phyloP scores from a whole-genome alignment of 345 rosid species.

The Kandelia obovata region DNA sequence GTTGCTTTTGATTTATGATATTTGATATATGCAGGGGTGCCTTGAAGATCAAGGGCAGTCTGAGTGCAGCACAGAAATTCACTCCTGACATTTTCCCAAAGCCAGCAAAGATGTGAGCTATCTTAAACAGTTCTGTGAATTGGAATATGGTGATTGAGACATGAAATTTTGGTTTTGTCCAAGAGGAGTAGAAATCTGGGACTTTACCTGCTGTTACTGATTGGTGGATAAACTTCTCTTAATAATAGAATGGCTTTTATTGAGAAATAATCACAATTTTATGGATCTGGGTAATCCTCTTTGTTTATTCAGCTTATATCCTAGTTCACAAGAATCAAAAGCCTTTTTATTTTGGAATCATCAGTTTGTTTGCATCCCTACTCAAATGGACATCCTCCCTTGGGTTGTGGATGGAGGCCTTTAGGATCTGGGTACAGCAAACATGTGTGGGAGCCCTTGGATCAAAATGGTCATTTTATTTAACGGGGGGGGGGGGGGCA shows the following conservation, averaged over 20 bases:
- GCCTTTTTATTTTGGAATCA: too few relatives aligned
- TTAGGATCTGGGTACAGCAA: too few relatives aligned
- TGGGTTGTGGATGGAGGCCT: too few relatives aligned
- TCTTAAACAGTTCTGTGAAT: neutral
- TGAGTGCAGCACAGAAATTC: conserved; percentile 92
- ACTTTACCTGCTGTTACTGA: neutral
- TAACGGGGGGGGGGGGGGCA: too few relatives aligned
- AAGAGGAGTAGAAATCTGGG: neutral
- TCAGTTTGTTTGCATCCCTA: too few relatives aligned
- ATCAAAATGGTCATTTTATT: too few relatives aligned
- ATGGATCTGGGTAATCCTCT: neutral
- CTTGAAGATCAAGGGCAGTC: conserved; percentile 92
- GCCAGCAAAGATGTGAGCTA: conserved; percentile 76
- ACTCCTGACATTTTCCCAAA: conserved; percentile 97
- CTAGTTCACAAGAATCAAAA: too few relatives aligned
- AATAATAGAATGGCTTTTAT: neutral
- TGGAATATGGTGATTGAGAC: neutral
- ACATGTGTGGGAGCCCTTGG: too few relatives aligned
- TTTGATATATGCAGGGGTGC: conserved; percentile 62
- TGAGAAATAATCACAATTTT: neutral
- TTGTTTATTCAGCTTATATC: too few relatives aligned
- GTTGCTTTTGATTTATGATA: neutral
- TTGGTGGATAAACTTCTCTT: neutral
- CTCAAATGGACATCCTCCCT: too few relatives aligned
- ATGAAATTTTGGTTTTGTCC: neutral